Base-by-base conservation (phyloP, 2,329 filamentous ascomycete genomes). In the Chrysoporthe puriensis region DNA sequence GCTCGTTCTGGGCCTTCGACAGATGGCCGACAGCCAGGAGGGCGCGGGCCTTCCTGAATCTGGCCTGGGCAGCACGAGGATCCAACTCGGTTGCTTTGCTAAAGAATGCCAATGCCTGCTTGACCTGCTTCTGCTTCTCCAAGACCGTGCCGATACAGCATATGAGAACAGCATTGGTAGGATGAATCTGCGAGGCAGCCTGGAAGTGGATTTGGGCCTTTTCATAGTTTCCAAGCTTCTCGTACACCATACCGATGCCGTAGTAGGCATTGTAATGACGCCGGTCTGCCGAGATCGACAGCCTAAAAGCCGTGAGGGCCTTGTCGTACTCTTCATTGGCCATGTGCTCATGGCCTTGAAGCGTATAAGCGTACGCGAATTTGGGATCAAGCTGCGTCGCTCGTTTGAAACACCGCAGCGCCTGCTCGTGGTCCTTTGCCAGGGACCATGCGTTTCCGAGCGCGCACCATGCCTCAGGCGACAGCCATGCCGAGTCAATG, bases 201-300 rank as follows among this genome's bases (percentile, higher is more conserved):
- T 93, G 88, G 82, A 96, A 99, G 80, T 99, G 95, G 67, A 90
- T 90, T 75, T 96, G 92, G 1, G 96, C 95, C 77, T 96, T 93
- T 70, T 97, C 93, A 73, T 93, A 94, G 77, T 93, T 94, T 75
- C 94, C 94, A 74, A 96, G 87, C 75, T 94, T 95, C 78, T 97
- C 93, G 74, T 95, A 96, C 1, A 97, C 94, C 69, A 87, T 85
- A 42, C 88, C 89, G 66, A 91, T 89, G 72, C 96, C 96, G 77
- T 98, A 99, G 87, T 96, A 98, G n/a, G 95, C 96, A 76, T 97
- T 97, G 82, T 98, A 99, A 77, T 97, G 95, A 26, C 95, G 89
- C 66, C 87, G 89, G 75, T 99, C 94, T 0, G 93, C 93, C 57
- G 90, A 88, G 72, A 99, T 92, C 1, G 93, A 94, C 64, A 90